Percentiles rank a stretch among this genome's conserved stretches.
These are phyloP conservation scores for Boletus semigastroideus DNA, from an alignment of 1,284 basidiomycete genomes.

Conservation along the genomic window DNA sequence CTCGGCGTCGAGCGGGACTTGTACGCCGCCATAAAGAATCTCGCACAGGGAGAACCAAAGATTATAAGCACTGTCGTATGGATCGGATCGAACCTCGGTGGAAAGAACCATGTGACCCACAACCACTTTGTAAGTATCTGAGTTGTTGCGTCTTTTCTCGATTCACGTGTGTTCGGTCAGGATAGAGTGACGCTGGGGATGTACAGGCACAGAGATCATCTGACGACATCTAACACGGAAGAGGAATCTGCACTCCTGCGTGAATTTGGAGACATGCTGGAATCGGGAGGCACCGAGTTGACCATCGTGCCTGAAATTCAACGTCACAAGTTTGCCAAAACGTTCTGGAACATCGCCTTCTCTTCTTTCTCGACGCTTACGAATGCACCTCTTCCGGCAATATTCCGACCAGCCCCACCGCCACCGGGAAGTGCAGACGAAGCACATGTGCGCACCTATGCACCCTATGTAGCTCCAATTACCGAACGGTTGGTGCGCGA, in stretches of 20 bases:
- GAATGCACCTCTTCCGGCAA: conserved; percentile 47
- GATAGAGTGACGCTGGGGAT: conserved; percentile 53
- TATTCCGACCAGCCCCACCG: conserved; percentile 50
- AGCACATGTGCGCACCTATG: conserved; percentile 29
- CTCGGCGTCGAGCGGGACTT: conserved; percentile 72
- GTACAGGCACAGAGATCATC: conserved; percentile 48
- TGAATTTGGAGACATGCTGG: conserved; percentile 47
- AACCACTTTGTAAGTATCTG: conserved; percentile 45
- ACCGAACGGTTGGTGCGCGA: conserved; percentile 46
- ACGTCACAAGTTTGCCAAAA: conserved; percentile 60
- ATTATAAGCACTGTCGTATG: conserved; percentile 57
- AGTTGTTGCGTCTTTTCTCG: background rate
- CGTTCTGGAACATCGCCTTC: conserved; percentile 63
- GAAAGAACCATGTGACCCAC: conserved; percentile 51
- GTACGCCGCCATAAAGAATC: conserved; percentile 49
- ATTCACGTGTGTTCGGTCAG: conserved; percentile 29
- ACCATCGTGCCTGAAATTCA: conserved; percentile 59
- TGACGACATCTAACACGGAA: conserved; percentile 42
- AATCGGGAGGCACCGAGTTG: conserved; percentile 47
- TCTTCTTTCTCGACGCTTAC: conserved; percentile 54
- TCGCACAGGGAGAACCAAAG: conserved; percentile 43
- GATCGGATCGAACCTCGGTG: conserved; percentile 51
- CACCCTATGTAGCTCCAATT: conserved; percentile 40
- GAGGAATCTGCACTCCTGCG: conserved; percentile 45
- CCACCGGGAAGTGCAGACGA: conserved; percentile 13